phyloP scores from a whole-genome alignment of 129 eudicot species.

The carrot (Daucus carota) region DH1_v3.0 NC_030386.2:23573501-23574000 shows the following conservation, averaged over 20 bases:
- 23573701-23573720: no score
- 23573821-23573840: background rate
- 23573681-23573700: no score
- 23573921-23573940: no score
- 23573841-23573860: background rate
- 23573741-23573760: no score
- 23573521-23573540: slow-evolving; percentile 6
- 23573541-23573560: slow-evolving; percentile 11
- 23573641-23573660: no score
- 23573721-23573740: no score
- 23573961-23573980: background rate
- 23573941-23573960: background rate
- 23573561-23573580: background rate
- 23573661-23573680: no score
- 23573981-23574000: background rate
- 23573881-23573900: background rate
- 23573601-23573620: background rate
- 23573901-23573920: no score
- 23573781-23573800: background rate
- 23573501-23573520: slow-evolving; percentile 8
- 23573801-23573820: background rate
- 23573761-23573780: no score
- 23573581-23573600: background rate
- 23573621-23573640: background rate
- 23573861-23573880: background rate